Conservation (phyloP, 257 asterid species). For the Scutellaria minor region DNA sequence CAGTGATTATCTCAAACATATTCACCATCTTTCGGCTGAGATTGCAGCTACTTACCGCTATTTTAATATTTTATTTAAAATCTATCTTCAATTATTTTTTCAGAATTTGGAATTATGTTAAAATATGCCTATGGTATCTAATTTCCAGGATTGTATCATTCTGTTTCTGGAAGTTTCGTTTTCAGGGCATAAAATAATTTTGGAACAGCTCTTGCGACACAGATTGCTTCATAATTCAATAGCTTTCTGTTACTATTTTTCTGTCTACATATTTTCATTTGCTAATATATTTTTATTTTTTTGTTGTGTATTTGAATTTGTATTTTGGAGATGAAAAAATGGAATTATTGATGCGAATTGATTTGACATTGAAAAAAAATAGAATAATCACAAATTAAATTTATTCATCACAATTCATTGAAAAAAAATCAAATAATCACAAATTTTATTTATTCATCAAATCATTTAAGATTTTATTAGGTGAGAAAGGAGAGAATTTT, state of each 20-base stretch:
- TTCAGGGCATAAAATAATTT: conserved; percentile 54
- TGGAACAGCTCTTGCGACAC: conserved; percentile 73
- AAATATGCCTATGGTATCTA: conserved; percentile 57
- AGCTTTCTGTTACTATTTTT: conserved; percentile 57
- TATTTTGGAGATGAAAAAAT: too few species aligned
- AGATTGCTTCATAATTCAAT: conserved; percentile 41
- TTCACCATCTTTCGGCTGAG: conserved; percentile 95
- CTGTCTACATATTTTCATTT: conserved; percentile 47
- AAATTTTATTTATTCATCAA: too few species aligned
- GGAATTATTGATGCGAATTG: too few species aligned
- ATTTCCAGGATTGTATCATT: conserved; percentile 44
- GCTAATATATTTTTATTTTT: neutral
- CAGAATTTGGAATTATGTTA: neutral
- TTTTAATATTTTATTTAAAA: neutral
- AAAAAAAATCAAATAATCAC: too few species aligned
- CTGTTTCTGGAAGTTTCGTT: conserved; percentile 62
- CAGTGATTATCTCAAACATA: conserved; percentile 51
- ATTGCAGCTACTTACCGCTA: conserved; percentile 38
- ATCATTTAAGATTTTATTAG: too few species aligned
- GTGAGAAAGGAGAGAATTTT: too few species aligned
- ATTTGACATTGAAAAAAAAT: too few species aligned
- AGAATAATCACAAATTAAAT: too few species aligned
- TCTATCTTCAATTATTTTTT: neutral
- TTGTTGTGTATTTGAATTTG: too few species aligned
- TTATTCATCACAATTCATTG: too few species aligned